Base-by-base conservation (phyloP, 345 rosid species). In the Lumnitzera littorea region DNA sequence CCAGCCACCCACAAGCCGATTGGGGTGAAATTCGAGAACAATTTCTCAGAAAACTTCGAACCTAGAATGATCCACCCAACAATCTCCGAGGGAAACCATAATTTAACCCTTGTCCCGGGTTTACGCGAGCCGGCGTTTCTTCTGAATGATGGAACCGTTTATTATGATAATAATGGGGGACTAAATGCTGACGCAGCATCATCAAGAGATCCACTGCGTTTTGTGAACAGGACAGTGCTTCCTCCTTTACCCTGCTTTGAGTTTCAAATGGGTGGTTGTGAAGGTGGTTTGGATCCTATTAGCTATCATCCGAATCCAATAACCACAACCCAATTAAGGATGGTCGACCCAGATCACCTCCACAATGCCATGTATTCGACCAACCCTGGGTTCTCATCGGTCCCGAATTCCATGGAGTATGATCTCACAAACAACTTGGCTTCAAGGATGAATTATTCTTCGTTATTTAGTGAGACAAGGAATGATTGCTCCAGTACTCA, bases 1-100 rank as follows among this genome's bases (percentile, higher is more conserved):
- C 91, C 91, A 3, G 47, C 80, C 13, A 80, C 85, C 50, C 91
- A 82, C 81, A 79, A 78, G 66, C 74, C 76, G 0, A 50, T 77
- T 24, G 43, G 25, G 12, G 57, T 7, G 43, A 36, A 36, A 36
- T 7, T 36, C 7, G 43, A 36, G 43, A 36, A 36, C 7, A 36
- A 9, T 7, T 36, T 36, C 7, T 36, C 43, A 7, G 43, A 36
- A 36, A 36, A 9, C 43, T 9, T 36, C 1, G 43, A 36, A 36
- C 43, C 43, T 36, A 9, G 43, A 36, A 36, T 20, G 20, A 20
- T 36, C 43, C 43, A 36, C 5, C 43, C 43, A 36, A 36, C 43
- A 36, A 5, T 36, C 10, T 36, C 10, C 7, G 11, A 36, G 43
- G 43, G 43, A 4, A 1, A 36, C 43, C 43, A 36, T 7, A 9